Conservation (phyloP, 768 basidiomycete genomes). For the Panellus pusillus region DNA sequence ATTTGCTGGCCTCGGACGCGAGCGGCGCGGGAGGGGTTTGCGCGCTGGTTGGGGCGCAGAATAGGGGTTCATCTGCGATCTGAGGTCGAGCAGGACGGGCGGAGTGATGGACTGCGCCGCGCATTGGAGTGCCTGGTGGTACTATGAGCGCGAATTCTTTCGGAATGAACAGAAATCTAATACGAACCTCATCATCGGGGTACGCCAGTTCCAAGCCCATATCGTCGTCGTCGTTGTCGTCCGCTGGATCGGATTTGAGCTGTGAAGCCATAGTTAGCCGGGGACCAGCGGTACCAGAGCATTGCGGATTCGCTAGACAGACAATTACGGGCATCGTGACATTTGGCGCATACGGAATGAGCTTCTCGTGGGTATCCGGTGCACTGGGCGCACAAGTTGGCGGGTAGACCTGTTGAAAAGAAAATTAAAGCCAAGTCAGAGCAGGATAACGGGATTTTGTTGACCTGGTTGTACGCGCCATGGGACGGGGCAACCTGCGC, state of each 20-base stretch:
- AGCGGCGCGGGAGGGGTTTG: neutral
- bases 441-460: neutral
- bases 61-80: no score
- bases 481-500: neutral
- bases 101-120: no score
- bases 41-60: neutral
- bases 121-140: neutral
- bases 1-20: neutral
- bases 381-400: no score
- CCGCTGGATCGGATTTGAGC: neutral
- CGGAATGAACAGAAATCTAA: no score
- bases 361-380: conserved; percentile 14
- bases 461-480: neutral
- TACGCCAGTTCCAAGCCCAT: conserved; percentile 16
- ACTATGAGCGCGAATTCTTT: no score
- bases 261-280: neutral
- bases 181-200: conserved; percentile 23
- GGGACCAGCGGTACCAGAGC: no score
- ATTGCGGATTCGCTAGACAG: neutral
- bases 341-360: conserved; percentile 9
- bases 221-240: conserved; percentile 11
- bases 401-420: no score
- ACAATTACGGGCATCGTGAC: neutral
- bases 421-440: no score
- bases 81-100: no score